Evolutionary conservation across 306 rosid species (phyloP).

Genomic region (Calophaca sinica): DNA sequence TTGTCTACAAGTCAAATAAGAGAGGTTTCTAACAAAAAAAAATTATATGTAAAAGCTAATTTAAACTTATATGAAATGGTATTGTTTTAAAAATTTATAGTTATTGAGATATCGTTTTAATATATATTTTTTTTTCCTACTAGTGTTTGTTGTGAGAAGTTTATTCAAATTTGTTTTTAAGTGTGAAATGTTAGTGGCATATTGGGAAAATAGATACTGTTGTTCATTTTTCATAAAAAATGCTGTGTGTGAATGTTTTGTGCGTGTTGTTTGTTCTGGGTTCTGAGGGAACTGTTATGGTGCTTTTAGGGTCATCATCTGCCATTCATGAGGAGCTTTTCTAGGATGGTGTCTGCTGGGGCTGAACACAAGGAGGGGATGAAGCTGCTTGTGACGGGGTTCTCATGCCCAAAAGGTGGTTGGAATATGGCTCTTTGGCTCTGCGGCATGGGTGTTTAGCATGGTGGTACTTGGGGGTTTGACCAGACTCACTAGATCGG

Average conservation of each 20-base stretch:
- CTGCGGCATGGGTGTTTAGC: constrained; percentile 94
- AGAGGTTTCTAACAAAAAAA: no score
- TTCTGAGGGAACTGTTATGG: constrained; percentile 35
- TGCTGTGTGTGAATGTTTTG: constrained; percentile 12
- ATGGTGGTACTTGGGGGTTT: constrained; percentile 92
- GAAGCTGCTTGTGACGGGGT: constrained; percentile 53
- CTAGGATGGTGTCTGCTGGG: constrained; percentile 51
- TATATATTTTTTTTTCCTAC: background rate
- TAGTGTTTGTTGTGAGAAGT: background rate
- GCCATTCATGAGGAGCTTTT: constrained; percentile 56
- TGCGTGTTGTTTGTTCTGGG: constrained; percentile 3
- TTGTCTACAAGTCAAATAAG: no score
- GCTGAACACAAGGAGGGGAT: constrained; percentile 58
- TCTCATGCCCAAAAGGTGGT: constrained; percentile 66
- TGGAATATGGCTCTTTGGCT: constrained; percentile 90
- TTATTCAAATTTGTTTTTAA: background rate
- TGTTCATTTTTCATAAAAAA: background rate
- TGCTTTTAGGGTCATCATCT: constrained; percentile 57
- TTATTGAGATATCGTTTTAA: background rate
- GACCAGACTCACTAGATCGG: constrained; percentile 88
- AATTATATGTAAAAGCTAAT: background rate
- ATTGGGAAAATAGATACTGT: background rate
- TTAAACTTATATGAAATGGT: no score
- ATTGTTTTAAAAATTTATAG: no score
- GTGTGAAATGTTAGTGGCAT: constrained; percentile 13